Evolutionary conservation across 179 eudicot genomes (phyloP).

Genomic region (Gypsophila paniculata): DNA sequence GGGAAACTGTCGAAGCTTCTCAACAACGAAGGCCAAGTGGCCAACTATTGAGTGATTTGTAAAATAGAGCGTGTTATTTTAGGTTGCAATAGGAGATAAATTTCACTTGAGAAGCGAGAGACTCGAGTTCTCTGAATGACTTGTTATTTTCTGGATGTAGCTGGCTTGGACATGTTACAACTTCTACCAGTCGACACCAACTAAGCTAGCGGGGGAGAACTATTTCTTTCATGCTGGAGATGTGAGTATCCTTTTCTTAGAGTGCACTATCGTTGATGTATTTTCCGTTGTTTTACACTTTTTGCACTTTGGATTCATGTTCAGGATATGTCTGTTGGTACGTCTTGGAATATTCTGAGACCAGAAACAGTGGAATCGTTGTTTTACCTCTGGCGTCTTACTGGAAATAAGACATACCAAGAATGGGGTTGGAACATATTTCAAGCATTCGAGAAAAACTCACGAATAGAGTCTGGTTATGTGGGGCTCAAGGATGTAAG

Average conservation of each 20-base stretch:
- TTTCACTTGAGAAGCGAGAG: not conserved
- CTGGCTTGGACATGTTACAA: conserved; percentile 99
- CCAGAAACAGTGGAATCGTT: conserved; percentile 98
- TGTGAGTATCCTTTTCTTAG: conserved; percentile 38
- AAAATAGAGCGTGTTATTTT: not conserved
- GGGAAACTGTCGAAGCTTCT: not conserved
- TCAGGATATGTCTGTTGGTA: conserved; percentile 94
- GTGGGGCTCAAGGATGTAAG: conserved; percentile 99
- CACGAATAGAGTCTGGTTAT: conserved; percentile 82
- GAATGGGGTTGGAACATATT: conserved; percentile 99
- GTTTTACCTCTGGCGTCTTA: conserved; percentile 93
- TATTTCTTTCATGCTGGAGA: conserved; percentile 73
- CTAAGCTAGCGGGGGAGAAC: conserved; percentile 97
- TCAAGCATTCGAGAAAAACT: conserved; percentile 97
- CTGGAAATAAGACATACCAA: conserved; percentile 93
- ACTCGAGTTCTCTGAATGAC: conserved; percentile 5
- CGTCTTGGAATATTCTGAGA: conserved; percentile 97
- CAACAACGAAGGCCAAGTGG: not conserved
- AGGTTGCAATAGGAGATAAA: not conserved
- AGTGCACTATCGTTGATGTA: not conserved
- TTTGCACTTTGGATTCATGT: conserved; percentile 12
- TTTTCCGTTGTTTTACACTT: conserved; percentile 9
- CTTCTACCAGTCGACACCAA: conserved; percentile 94
- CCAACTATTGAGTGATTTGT: not conserved
- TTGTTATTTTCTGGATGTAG: conserved; percentile 36